A percentile compares a stretch with the other conserved stretches of the same genome.
These are phyloP conservation scores for Euphorbia corollata DNA, from an alignment of 441 rosid species.

Conservation along the genomic window DNA sequence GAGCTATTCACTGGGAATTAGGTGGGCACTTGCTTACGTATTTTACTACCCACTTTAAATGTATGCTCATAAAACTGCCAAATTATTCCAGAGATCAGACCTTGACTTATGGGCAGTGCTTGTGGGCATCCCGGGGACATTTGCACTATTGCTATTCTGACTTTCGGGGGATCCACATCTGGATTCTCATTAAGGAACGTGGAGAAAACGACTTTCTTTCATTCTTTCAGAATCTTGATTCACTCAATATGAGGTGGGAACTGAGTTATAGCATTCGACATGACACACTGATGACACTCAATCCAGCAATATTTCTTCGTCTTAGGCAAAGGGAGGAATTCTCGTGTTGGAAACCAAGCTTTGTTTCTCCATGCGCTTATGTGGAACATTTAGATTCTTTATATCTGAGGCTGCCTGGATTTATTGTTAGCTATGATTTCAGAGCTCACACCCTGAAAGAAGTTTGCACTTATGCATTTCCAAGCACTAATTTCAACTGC, in stretches of 20 bases:
- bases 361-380: slow-evolving; percentile 12
- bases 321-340: not conserved
- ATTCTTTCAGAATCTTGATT: not conserved
- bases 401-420: slow-evolving; percentile 2
- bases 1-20: slow-evolving; percentile 24
- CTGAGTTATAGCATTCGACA: not conserved
- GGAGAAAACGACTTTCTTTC: not conserved
- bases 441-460: slow-evolving; percentile 3
- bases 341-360: slow-evolving; percentile 7
- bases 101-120: slow-evolving; percentile 8
- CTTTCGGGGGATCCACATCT: slow-evolving; percentile 1
- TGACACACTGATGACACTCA: not conserved
- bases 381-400: not conserved
- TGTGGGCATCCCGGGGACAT: slow-evolving; percentile 6
- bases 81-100: slow-evolving; percentile 22
- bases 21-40: slow-evolving; percentile 24
- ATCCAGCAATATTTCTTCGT: not conserved
- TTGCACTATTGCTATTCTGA: slow-evolving; percentile 8
- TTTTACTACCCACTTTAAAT: slow-evolving; percentile 12
- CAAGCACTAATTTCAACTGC: not conserved
- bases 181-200: slow-evolving; percentile 3
- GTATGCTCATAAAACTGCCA: slow-evolving; percentile 22
- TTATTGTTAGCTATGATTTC: not conserved
- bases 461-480: not conserved
- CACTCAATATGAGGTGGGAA: slow-evolving; percentile 1